Base-by-base conservation (phyloP, 1,139 yeast species). In the Candida tetrigidarum region DNA sequence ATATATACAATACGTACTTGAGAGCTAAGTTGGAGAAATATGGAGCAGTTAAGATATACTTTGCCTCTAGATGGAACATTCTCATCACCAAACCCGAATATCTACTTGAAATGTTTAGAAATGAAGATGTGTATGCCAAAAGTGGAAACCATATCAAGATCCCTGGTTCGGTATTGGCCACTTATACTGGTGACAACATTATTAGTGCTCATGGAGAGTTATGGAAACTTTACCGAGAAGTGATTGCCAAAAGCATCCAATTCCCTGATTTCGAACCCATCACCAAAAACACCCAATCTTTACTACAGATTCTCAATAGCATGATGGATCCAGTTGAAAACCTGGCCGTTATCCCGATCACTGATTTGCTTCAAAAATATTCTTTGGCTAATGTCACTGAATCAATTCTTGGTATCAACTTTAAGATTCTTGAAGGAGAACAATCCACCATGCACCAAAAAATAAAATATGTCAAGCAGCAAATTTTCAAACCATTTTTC, bases 1-100 rank as follows among this genome's bases (percentile, higher is more conserved):
- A 78, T 33, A 67, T 81, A 9, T 81, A 67, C 56, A 61, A 74
- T 8, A 41, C 42, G 32, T 81, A 68, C 55, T 60, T 71, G 48
- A 69, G 67, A 50, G 66, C 60, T 28, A 70, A 68, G 38, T 60
- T 73, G 52, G 81, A 67, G 51, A 69, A 63, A 54, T 64, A 76
- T 53, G 87, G 87, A 0, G 85, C 85, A 0, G 86, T 77, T 0
- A 81, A 81, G 53, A 67, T 81, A 7, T 82, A 76, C 55, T 82
- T 81, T 66, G 86, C 82, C 4, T 78, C 84, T 2, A 68, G 84
- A 46, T 82, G 87, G 87, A 82, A 82, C 52, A 73, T 81, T 14
- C 56, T 82, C 33, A 79, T 81, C 0, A 67, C 80, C 1, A 69
- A 59, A 42, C 86, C 86, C 1, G 74, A 74, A 29, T 71, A 62